Conservation (phyloP, 441 rosid species). For the Erodium texanum region DNA sequence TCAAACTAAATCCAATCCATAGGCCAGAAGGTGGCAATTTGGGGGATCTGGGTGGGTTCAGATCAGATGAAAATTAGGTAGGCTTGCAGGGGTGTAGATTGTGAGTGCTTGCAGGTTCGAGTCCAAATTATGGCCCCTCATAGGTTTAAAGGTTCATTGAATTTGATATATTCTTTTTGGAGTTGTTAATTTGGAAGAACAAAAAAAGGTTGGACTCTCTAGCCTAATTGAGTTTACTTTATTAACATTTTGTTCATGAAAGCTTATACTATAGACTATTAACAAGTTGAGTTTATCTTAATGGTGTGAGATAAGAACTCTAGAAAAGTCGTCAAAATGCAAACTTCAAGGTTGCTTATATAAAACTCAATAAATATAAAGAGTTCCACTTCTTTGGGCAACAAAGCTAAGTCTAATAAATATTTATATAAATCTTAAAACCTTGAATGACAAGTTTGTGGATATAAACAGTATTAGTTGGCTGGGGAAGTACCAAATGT, state of each 20-base stretch:
- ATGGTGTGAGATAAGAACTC: neutral
- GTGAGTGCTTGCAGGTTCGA: too few relatives aligned
- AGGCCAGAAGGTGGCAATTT: too few relatives aligned
- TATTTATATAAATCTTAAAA: neutral
- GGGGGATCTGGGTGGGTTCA: too few relatives aligned
- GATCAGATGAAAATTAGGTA: too few relatives aligned
- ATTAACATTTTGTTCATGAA: neutral
- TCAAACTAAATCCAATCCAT: too few relatives aligned
- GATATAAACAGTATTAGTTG: neutral
- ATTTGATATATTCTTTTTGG: neutral
- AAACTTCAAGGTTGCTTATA: neutral
- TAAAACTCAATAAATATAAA: neutral
- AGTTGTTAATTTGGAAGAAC: neutral
- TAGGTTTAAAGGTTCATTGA: too few relatives aligned
- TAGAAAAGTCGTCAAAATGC: neutral
- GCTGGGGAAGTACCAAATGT: neutral
- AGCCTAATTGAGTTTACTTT: neutral
- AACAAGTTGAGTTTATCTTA: neutral
- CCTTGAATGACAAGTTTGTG: neutral
- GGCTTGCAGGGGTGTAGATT: too few relatives aligned
- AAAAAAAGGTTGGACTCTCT: neutral
- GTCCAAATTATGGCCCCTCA: neutral
- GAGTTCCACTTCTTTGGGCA: neutral
- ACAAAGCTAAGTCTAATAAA: neutral
- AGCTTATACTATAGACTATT: neutral